Evolutionary conservation across 768 basidiomycete species (phyloP).

Genomic region (Lactarius deliciosus): DNA sequence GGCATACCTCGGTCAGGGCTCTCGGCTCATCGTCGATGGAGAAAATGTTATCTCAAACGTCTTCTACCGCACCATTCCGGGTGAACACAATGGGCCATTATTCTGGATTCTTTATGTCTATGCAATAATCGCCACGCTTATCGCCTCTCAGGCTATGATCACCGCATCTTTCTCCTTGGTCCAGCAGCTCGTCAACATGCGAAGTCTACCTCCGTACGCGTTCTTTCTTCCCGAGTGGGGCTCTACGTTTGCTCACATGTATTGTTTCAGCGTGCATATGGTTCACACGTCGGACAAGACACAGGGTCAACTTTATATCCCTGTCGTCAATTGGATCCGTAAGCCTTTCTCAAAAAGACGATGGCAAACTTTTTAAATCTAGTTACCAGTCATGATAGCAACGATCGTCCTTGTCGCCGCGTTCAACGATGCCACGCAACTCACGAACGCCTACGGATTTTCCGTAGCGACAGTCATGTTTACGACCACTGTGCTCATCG

Average conservation of each 20-base stretch:
- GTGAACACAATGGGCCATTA: conserved; percentile 48
- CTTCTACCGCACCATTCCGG: conserved; percentile 68
- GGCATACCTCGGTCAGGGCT: conserved; percentile 72
- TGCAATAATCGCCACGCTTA: conserved; percentile 63
- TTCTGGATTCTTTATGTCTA: conserved; percentile 70
- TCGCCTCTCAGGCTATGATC: conserved; percentile 69
- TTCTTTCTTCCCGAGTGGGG: neutral
- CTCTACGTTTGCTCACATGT: neutral
- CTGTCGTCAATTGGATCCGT: conserved; percentile 57
- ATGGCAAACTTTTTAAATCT: neutral
- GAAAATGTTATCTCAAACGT: conserved; percentile 50
- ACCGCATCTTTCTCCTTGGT: conserved; percentile 62
- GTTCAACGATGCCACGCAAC: conserved; percentile 51
- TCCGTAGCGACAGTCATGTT: conserved; percentile 68
- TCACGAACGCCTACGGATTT: conserved; percentile 63
- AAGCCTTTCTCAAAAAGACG: conserved; percentile 21
- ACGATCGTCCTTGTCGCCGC: conserved; percentile 55
- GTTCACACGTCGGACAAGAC: conserved; percentile 58
- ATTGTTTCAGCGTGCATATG: conserved; percentile 44
- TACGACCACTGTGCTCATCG: conserved; percentile 54
- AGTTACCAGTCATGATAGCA: conserved; percentile 44
- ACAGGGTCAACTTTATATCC: conserved; percentile 67
- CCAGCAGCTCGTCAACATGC: conserved; percentile 65
- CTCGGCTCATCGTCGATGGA: conserved; percentile 54
- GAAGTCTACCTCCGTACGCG: conserved; percentile 50